Conservation (phyloP, 2,329 filamentous ascomycete genomes). For the Aspergillus jensenii region DNA sequence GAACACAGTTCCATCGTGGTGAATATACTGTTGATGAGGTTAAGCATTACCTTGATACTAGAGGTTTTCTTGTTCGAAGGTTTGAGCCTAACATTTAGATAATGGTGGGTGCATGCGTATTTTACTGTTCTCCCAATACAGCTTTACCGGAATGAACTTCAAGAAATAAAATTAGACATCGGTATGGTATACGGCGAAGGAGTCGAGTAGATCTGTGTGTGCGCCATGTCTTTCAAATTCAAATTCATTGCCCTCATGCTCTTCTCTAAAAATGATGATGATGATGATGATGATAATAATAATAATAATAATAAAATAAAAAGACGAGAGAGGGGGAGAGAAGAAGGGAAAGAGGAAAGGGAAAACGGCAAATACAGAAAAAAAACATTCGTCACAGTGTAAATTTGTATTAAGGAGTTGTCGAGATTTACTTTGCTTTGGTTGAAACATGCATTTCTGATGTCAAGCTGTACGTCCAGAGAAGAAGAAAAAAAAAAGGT, state of each 20-base stretch:
- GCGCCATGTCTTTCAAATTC: too few species aligned
- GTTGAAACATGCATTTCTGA: not conserved
- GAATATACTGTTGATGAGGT: constrained; percentile 95
- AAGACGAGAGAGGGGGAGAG: too few species aligned
- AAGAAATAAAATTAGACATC: not conserved
- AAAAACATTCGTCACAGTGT: too few species aligned
- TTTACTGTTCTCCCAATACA: not conserved
- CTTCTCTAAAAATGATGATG: not conserved
- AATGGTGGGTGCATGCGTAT: not conserved
- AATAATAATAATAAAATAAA: too few species aligned
- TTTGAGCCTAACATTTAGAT: constrained; percentile 57
- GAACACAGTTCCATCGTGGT: constrained; percentile 74
- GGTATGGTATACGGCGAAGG: not conserved
- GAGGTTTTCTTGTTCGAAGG: constrained; percentile 74
- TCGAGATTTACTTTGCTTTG: not conserved
- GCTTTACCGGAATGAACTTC: not conserved
- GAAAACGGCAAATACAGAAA: too few species aligned
- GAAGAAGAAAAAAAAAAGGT: not conserved
- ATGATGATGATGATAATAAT: too few species aligned
- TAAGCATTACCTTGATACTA: constrained; percentile 73
- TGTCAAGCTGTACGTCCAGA: not conserved
- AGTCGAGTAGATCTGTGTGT: too few species aligned
- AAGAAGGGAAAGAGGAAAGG: too few species aligned
- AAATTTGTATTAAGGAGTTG: too few species aligned
- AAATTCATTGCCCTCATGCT: not conserved